phyloP scores from a whole-genome alignment of 108 stramenopile genomes.

The Chaetoceros muelleri region DNA sequence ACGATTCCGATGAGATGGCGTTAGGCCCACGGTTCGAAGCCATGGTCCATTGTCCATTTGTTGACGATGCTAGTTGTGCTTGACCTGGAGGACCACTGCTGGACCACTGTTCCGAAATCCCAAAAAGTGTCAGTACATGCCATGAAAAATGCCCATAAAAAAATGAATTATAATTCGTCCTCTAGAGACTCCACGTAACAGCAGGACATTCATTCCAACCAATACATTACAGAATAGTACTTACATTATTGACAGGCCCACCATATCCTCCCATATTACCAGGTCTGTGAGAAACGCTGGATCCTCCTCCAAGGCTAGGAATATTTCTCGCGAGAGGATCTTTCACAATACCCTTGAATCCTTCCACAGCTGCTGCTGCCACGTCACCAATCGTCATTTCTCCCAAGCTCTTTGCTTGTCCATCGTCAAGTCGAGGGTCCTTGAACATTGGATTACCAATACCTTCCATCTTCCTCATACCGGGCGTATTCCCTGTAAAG shows the following conservation, averaged over 20 bases:
- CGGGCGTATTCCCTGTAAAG: constrained; percentile 2
- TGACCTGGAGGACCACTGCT: constrained; percentile 56
- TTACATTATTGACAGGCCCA: constrained; percentile 9
- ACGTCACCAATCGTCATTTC: constrained; percentile 26
- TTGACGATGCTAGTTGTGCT: constrained; percentile 49
- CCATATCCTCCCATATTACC: constrained; percentile 17
- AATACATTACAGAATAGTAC: neutral
- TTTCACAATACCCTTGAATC: constrained; percentile 73
- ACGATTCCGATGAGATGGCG: constrained; percentile 26
- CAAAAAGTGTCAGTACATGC: neutral
- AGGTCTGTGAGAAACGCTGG: neutral
- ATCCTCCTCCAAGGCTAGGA: no score
- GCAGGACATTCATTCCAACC: no score
- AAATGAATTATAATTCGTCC: neutral
- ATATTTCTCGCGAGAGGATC: constrained; percentile 75
- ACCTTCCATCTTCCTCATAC: constrained; percentile 61
- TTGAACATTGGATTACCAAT: constrained; percentile 86
- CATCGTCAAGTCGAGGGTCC: constrained; percentile 57
- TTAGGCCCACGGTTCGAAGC: constrained; percentile 76
- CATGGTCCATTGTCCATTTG: constrained; percentile 85
- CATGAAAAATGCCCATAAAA: neutral
- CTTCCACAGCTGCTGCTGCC: constrained; percentile 46
- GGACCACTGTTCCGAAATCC: constrained; percentile 13
- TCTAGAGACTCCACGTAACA: no score
- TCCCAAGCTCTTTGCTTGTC: constrained; percentile 6